These are phyloP conservation scores for Cladobotryum protrusum DNA, from an alignment of 2,329 filamentous ascomycete species.

Conservation along the genomic window DNA sequence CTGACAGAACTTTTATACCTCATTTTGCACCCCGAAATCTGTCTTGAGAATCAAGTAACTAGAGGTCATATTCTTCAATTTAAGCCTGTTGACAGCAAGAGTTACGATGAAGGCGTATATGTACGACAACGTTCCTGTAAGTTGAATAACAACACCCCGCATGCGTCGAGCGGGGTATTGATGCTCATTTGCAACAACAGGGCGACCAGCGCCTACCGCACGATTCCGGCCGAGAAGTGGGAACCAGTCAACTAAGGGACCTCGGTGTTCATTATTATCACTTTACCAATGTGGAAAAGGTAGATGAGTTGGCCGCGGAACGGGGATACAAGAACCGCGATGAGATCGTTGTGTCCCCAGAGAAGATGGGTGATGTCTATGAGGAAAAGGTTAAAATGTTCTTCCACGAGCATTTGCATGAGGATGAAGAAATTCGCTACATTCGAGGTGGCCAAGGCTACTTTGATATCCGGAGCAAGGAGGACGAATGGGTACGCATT, in stretches of 20 bases:
- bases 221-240: conserved; percentile 70
- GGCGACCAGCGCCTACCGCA: conserved; percentile 91
- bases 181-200: conserved; percentile 37
- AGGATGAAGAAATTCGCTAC: conserved; percentile 97
- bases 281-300: conserved; percentile 56
- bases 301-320: conserved; percentile 66
- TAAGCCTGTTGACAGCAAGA: not conserved
- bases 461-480: conserved; percentile 82
- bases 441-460: conserved; percentile 83
- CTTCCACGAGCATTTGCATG: conserved; percentile 92
- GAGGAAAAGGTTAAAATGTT: conserved; percentile 92
- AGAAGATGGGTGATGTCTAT: conserved; percentile 78
- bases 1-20: too few species aligned
- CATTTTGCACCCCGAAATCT: too few species aligned
- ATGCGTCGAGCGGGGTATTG: not conserved
- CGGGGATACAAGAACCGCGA: conserved; percentile 93
- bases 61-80: not conserved
- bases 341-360: conserved; percentile 81
- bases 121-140: conserved; percentile 50
- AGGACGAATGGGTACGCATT: conserved; percentile 86
- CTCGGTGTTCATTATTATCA: conserved; percentile 78
- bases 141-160: conserved; percentile 17
- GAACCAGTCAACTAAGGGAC: conserved; percentile 57
- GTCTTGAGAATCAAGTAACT: too few species aligned
- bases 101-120: conserved; percentile 49